A percentile compares a stretch with the other conserved stretches of the same genome.
phyloP scores from a whole-genome alignment of 2,329 filamentous ascomycete species.

The Penicillium rolfsii region DNA sequence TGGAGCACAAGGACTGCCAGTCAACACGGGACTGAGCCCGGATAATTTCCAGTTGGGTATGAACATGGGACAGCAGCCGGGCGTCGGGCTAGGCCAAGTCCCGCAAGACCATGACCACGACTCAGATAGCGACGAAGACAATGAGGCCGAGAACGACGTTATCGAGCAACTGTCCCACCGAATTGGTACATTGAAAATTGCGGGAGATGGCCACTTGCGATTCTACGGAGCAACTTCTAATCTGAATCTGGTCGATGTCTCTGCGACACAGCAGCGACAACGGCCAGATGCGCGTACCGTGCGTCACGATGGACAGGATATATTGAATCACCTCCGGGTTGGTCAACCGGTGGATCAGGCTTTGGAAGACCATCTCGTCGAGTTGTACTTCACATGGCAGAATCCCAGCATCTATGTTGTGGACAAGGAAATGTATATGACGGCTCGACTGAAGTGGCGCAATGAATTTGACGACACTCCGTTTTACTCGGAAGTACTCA shows the following conservation, averaged over 20 bases:
- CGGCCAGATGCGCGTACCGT: conserved; percentile 45
- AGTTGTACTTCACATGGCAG: conserved; percentile 55
- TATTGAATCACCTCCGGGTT: conserved; percentile 47
- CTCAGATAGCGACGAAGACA: conserved; percentile 42
- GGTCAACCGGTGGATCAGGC: conserved; percentile 46
- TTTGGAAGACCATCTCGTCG: conserved; percentile 50
- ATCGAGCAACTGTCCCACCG: conserved; percentile 50
- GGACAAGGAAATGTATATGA: conserved; percentile 48
- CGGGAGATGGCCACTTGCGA: conserved; percentile 48
- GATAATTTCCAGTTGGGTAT: conserved; percentile 33
- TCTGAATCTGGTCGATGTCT: conserved; percentile 47
- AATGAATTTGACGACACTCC: conserved; percentile 45
- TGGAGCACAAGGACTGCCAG: conserved; percentile 20
- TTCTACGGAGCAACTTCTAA: conserved; percentile 53
- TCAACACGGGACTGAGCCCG: conserved; percentile 32
- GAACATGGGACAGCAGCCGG: conserved; percentile 35
- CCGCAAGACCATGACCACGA: conserved; percentile 33
- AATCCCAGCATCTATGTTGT: conserved; percentile 53
- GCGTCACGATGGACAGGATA: conserved; percentile 45
- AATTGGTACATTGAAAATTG: conserved; percentile 50
- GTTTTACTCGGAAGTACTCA: conserved; percentile 47
- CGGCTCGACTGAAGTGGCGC: conserved; percentile 40
- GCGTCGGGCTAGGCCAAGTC: conserved; percentile 26
- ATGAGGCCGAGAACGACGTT: conserved; percentile 46
- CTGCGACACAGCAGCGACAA: conserved; percentile 39